phyloP scores from a whole-genome alignment of 1,284 basidiomycete genomes.

The Nidula niveotomentosa region DNA sequence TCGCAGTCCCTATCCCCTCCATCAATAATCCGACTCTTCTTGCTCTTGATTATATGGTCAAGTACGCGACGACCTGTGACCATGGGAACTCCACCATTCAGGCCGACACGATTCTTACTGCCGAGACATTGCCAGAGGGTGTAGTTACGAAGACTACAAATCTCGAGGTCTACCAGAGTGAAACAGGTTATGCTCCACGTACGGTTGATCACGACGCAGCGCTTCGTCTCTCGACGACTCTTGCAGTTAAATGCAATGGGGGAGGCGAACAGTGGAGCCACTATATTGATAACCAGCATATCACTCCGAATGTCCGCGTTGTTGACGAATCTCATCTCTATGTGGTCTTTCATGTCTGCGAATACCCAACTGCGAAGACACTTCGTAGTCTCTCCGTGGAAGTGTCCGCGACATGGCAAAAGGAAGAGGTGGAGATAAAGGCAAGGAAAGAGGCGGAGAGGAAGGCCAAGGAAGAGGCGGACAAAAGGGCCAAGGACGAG shows the following conservation, averaged over 20 bases:
- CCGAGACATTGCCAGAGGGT: conserved; percentile 1
- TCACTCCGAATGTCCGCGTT: conserved; percentile 17
- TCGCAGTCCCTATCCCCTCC: conserved; percentile 7
- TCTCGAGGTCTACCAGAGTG: conserved; percentile 7
- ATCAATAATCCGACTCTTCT: conserved; percentile 12
- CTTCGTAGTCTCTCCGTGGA: conserved; percentile 11
- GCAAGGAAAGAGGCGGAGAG: conserved; percentile 7
- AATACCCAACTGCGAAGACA: conserved; percentile 11
- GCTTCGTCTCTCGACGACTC: conserved; percentile 9
- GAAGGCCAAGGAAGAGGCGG: conserved; percentile 1
- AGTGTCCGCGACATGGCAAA: conserved; percentile 13
- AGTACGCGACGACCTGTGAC: conserved; percentile 15
- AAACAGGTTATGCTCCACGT: conserved; percentile 8
- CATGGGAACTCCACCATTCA: conserved; percentile 14
- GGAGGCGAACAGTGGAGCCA: conserved; percentile 14
- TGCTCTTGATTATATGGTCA: conserved; percentile 11
- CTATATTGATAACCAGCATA: conserved; percentile 14
- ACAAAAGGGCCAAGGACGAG: conserved; percentile 1
- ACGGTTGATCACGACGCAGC: conserved; percentile 9
- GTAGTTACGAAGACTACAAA: conserved; percentile 1
- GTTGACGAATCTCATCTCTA: conserved; percentile 12
- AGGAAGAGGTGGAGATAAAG: conserved; percentile 9
- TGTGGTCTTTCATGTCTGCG: conserved; percentile 12
- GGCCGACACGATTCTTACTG: conserved; percentile 12
- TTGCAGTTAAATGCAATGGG: conserved; percentile 13